Conservation (phyloP, 106 monocot species). For the Dendrobium nobile region DNA sequence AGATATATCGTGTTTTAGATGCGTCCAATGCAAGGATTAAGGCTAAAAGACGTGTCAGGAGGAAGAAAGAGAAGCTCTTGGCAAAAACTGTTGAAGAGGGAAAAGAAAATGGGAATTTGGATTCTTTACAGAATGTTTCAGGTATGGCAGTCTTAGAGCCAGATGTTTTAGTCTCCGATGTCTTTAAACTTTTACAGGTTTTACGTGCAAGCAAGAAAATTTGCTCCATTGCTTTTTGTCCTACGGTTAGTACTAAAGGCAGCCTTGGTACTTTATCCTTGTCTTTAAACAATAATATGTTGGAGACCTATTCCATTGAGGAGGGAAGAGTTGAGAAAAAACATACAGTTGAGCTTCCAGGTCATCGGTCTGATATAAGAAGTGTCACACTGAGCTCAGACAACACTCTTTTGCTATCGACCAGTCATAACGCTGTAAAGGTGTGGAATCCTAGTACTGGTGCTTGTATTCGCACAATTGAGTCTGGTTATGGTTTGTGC, state of each 20-base stretch:
- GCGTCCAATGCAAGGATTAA: conserved; percentile 54
- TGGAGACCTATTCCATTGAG: conserved; percentile 73
- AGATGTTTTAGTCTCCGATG: conserved; percentile 57
- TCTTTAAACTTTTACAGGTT: conserved; percentile 60
- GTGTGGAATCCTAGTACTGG: conserved; percentile 95
- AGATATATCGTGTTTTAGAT: conserved; percentile 71
- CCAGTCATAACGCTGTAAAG: conserved; percentile 90
- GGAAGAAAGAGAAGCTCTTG: conserved; percentile 79
- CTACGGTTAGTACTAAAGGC: conserved; percentile 37
- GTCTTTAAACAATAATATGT: conserved; percentile 81
- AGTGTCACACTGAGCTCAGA: conserved; percentile 81
- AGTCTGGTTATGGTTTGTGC: conserved; percentile 83
- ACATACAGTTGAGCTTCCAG: conserved; percentile 72
- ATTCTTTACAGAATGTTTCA: conserved; percentile 1
- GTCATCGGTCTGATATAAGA: conserved; percentile 91
- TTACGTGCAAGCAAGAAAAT: conserved; percentile 76
- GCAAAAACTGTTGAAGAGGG: conserved; percentile 31
- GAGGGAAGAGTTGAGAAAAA: conserved; percentile 37
- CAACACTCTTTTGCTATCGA: conserved; percentile 70
- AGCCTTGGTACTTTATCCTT: conserved; percentile 58
- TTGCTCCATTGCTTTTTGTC: conserved; percentile 76
- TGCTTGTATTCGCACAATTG: conserved; percentile 75
- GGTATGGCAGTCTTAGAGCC: conserved; percentile 11
- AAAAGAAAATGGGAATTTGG: conserved; percentile 25
- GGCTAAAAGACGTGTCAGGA: conserved; percentile 63